Conservation (phyloP, 306 rosid species). For the Sphenostylis stenocarpa region DNA sequence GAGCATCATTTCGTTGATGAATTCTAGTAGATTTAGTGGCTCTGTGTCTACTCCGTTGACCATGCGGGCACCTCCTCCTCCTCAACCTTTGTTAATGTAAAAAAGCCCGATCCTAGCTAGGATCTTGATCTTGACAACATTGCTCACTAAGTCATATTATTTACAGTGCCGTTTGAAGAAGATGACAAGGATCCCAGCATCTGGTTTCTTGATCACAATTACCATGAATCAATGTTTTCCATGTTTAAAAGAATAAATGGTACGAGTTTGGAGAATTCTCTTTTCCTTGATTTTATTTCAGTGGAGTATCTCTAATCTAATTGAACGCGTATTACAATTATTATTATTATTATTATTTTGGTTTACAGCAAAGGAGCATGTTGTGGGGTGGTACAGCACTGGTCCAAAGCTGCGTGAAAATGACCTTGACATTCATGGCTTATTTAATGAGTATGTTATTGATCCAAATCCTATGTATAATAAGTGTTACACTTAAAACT, state of each 20-base stretch:
- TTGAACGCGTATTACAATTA: background rate
- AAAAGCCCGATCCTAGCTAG: too few species aligned
- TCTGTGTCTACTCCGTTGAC: too few species aligned
- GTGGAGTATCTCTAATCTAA: constrained; percentile 4
- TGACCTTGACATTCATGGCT: constrained; percentile 80
- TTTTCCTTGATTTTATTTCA: background rate
- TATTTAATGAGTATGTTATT: constrained; percentile 66
- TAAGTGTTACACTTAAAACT: constrained; percentile 10
- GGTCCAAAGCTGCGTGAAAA: constrained; percentile 91
- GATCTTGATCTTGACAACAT: background rate
- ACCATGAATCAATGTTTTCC: constrained; percentile 87
- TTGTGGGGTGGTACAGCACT: constrained; percentile 94
- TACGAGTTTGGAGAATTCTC: constrained; percentile 23
- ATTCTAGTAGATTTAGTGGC: too few species aligned
- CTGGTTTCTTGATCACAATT: constrained; percentile 95
- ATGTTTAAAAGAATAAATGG: constrained; percentile 98
- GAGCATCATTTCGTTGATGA: too few species aligned
- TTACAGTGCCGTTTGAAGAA: constrained; percentile 91
- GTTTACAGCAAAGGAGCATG: constrained; percentile 84
- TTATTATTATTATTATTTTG: background rate
- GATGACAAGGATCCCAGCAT: constrained; percentile 90
- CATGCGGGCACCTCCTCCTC: background rate
- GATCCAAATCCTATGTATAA: constrained; percentile 27
- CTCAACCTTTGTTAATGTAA: too few species aligned
- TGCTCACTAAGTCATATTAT: constrained; percentile 25